These are phyloP conservation scores for Fusarium armeniacum DNA, from an alignment of 2,329 filamentous ascomycete genomes.

Conservation along the genomic window DNA sequence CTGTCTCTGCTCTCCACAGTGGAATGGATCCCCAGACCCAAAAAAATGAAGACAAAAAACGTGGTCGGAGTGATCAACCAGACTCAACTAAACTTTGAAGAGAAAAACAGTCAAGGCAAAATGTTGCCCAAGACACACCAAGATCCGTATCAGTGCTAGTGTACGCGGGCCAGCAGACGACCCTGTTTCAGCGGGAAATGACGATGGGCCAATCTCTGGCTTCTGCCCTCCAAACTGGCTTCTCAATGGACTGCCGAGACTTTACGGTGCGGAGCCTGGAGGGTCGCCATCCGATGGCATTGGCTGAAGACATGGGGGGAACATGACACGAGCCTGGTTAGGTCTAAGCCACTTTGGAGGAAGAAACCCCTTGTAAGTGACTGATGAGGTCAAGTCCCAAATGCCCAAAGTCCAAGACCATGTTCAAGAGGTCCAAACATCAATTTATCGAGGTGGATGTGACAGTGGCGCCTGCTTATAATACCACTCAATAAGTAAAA, in stretches of 20 bases:
- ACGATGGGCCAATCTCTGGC: slow-evolving; percentile 49
- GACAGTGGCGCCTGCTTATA: slow-evolving; percentile 26
- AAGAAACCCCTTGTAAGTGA: slow-evolving; percentile 19
- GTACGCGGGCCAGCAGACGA: slow-evolving; percentile 46
- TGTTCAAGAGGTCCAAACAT: slow-evolving; percentile 34
- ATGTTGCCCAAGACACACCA: slow-evolving; percentile 25
- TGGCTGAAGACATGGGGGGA: slow-evolving; percentile 27
- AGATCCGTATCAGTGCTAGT: slow-evolving; percentile 23
- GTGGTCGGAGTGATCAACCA: slow-evolving; percentile 29
- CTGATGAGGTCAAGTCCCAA: slow-evolving; percentile 7
- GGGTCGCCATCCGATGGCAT: slow-evolving; percentile 22
- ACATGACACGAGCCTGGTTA: slow-evolving; percentile 45
- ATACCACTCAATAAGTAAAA: slow-evolving; percentile 15
- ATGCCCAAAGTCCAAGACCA: slow-evolving; percentile 10
- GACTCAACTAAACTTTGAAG: slow-evolving; percentile 17
- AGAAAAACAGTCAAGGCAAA: slow-evolving; percentile 4
- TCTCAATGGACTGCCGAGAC: slow-evolving; percentile 44
- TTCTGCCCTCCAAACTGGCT: slow-evolving; percentile 26
- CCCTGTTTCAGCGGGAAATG: slow-evolving; percentile 52
- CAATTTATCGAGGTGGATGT: slow-evolving; percentile 21
- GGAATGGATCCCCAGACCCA: slow-evolving; percentile 27
- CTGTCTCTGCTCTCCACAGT: slow-evolving; percentile 3
- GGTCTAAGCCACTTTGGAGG: slow-evolving; percentile 40
- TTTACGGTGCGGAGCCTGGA: slow-evolving; percentile 40
- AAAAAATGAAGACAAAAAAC: slow-evolving; percentile 12